Evolutionary conservation across 805 yeast species (phyloP).

Genomic region (Metschnikowia shivogae): DNA sequence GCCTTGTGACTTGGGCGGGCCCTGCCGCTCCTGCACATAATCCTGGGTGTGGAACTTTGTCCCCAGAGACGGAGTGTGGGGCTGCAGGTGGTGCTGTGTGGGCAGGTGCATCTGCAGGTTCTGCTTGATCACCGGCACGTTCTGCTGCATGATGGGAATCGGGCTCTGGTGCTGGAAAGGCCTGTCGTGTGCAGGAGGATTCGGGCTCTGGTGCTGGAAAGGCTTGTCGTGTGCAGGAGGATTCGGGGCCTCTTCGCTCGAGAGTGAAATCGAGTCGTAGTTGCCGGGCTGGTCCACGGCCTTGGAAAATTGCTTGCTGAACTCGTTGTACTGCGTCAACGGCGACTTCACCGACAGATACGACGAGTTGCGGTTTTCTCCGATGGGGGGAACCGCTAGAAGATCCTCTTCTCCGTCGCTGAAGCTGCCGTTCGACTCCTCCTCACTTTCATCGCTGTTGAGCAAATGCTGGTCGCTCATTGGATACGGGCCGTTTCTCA

Average conservation of each 20-base stretch:
- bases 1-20: slow-evolving; percentile 5
- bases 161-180: background rate
- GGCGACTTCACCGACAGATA: slow-evolving; percentile 41
- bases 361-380: slow-evolving; percentile 28
- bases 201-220: slow-evolving; percentile 2
- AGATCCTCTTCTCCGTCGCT: slow-evolving; percentile 19
- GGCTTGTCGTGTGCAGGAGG: slow-evolving; percentile 10
- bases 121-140: slow-evolving; percentile 15
- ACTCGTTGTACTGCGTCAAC: slow-evolving; percentile 40
- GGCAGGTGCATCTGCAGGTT: slow-evolving; percentile 13
- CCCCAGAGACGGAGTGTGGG: slow-evolving; percentile 15
- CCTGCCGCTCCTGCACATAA: background rate
- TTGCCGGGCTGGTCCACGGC: slow-evolving; percentile 18
- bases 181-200: slow-evolving; percentile 10
- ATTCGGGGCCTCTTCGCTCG: slow-evolving; percentile 6
- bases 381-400: slow-evolving; percentile 24
- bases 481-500: slow-evolving; percentile 32
- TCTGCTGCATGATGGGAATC: slow-evolving; percentile 7
- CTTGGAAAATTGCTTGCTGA: slow-evolving; percentile 35
- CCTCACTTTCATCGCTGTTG: slow-evolving; percentile 26
- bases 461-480: slow-evolving; percentile 35
- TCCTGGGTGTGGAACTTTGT: slow-evolving; percentile 8
- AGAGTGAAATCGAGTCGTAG: slow-evolving; percentile 11
- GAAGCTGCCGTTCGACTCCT: slow-evolving; percentile 23
- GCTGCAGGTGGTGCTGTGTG: slow-evolving; percentile 9